Evolutionary conservation across 345 rosid genomes (phyloP).

Genomic region (Euphorbia tirucalli): DNA sequence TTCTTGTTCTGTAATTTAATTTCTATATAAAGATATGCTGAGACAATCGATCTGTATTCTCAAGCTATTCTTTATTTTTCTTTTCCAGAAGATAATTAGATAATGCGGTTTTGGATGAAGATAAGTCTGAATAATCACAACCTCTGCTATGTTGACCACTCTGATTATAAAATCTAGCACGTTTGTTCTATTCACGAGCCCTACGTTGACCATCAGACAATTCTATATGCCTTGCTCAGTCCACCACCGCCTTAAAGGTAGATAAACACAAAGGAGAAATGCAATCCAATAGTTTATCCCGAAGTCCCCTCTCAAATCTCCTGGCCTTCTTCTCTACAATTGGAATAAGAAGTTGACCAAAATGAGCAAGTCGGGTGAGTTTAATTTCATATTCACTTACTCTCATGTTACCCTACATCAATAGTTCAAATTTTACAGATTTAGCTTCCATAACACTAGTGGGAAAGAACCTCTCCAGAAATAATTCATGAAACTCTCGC

Average conservation of each 20-base stretch:
- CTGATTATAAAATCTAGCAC: background rate
- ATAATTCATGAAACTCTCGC: background rate
- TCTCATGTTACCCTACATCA: background rate
- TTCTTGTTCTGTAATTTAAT: too few species aligned
- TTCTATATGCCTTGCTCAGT: background rate
- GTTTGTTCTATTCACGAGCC: background rate
- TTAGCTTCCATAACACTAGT: background rate
- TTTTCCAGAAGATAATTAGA: too few species aligned
- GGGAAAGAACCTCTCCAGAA: background rate
- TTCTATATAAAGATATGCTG: too few species aligned
- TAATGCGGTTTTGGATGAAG: too few species aligned
- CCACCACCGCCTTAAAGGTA: background rate
- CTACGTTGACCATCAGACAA: background rate
- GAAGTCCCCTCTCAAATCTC: background rate
- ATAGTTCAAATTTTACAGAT: background rate
- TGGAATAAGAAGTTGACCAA: background rate
- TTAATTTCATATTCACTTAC: background rate
- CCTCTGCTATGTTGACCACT: too few species aligned
- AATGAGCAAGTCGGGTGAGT: background rate
- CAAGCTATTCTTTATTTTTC: too few species aligned
- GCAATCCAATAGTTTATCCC: background rate
- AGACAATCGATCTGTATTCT: too few species aligned
- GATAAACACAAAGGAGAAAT: background rate
- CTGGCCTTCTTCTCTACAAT: background rate
- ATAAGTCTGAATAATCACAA: too few species aligned